phyloP scores from a whole-genome alignment of 208 protist species.

The Zelonia costaricensis region DNA sequence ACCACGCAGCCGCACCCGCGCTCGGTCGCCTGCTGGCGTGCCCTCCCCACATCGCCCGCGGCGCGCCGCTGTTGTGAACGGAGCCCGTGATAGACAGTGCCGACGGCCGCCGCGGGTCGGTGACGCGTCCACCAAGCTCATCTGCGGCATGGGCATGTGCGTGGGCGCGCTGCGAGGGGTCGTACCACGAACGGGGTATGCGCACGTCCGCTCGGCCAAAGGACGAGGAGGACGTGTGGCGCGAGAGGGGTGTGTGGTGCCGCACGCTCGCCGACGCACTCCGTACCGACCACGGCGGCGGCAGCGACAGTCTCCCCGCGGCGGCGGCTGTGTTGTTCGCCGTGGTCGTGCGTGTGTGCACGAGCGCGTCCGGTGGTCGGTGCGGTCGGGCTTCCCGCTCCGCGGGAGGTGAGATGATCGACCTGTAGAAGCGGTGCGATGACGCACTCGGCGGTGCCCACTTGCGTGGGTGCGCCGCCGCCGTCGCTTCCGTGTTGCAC shows the following conservation, averaged over 20 bases:
- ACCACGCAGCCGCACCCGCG: neutral
- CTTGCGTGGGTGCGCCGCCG: no score
- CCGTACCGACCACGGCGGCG: no score
- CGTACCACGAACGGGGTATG: conserved; percentile 10
- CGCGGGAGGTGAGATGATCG: conserved; percentile 13
- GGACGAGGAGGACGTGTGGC: neutral
- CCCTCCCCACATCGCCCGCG: no score
- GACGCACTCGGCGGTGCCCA: neutral
- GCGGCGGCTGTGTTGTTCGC: no score
- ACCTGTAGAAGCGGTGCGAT: conserved; percentile 23
- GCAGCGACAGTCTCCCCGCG: no score
- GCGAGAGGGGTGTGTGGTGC: neutral
- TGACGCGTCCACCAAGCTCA: no score
- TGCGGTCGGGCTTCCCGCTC: neutral
- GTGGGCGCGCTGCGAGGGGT: neutral
- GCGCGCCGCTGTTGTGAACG: no score
- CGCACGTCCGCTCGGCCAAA: neutral
- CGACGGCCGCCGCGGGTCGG: neutral
- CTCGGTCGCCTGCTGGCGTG: no score
- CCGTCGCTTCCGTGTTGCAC: no score
- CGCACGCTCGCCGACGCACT: neutral
- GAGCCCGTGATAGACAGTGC: no score
- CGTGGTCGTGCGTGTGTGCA: neutral
- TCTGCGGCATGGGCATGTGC: no score
- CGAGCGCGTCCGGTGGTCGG: no score